Evolutionary conservation across 306 rosid species (phyloP).

Genomic region (Rosa rugosa): DNA sequence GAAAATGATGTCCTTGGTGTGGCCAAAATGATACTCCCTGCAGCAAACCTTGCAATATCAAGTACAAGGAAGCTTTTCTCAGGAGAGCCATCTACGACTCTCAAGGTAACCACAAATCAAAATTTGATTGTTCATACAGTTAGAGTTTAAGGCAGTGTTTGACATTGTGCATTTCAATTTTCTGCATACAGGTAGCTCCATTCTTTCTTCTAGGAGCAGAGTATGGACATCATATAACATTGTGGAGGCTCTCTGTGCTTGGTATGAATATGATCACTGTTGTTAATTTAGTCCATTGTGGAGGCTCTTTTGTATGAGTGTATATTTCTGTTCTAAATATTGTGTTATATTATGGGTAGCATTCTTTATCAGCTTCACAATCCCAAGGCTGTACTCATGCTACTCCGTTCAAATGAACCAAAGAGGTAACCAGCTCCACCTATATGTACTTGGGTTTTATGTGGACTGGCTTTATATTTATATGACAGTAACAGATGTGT

Average conservation of each 20-base stretch:
- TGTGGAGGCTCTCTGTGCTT: conserved; percentile 70
- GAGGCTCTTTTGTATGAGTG: neutral
- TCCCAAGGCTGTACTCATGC: conserved; percentile 76
- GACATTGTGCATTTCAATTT: conserved; percentile 13
- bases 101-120: conserved; percentile 53
- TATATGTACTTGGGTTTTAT: neutral
- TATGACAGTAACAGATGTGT: conserved; percentile 6
- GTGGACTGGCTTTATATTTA: conserved; percentile 11
- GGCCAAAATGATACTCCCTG: conserved; percentile 62
- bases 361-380: conserved; percentile 65
- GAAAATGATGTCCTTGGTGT: conserved; percentile 70
- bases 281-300: conserved; percentile 13
- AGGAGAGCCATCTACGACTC: conserved; percentile 85
- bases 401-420: conserved; percentile 58
- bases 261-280: conserved; percentile 50
- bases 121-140: conserved; percentile 2
- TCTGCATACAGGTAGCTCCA: conserved; percentile 61
- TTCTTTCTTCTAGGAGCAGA: conserved; percentile 81
- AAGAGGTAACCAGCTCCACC: conserved; percentile 45
- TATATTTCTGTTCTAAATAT: neutral
- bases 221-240: conserved; percentile 75
- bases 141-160: neutral
- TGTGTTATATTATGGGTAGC: conserved; percentile 40
- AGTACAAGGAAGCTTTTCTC: conserved; percentile 63
- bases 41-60: conserved; percentile 60